Base-by-base conservation (phyloP, 176 grass and related monocot species). In the Calamus simplicifolius region DNA sequence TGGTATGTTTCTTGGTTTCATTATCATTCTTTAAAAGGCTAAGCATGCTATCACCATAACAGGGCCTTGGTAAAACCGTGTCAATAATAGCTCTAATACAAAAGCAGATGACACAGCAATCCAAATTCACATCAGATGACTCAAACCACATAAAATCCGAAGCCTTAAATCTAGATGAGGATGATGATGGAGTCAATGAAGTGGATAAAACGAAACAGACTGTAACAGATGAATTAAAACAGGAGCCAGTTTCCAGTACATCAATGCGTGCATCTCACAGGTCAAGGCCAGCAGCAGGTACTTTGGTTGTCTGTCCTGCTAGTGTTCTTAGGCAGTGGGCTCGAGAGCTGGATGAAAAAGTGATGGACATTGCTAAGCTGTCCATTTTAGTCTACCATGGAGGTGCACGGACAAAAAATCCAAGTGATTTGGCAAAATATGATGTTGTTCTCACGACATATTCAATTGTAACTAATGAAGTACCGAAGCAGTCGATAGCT, bases 11-110 rank as follows among this genome's bases (percentile, higher is more conserved):
- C 35, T 43, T 43, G 5, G 10, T 43, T 43, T 2, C 8, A 43
- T 43, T 13, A 6, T 43, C 35, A 43, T 43, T 43, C 35, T 43
- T 35, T 43, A 43, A 43, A 43, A 56, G 4, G 10, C 6, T 55
- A 54, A 28, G 1, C 18, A 6, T 68, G n/a, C 28, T 75, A 72
- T 48, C 73, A 17, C 64, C 59, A 54, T 79, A 68, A 80, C 81
- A 98, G 94, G 94, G 94, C 50, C 87, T 98, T 62, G 94, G 94
- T 27, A 98, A 98, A 79, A 98, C 94, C 12, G 81, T 98, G 51
- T 98, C 94, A 51, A 98, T 74, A 65, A 98, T 98, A 69, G 84
- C 94, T 49, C 76, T 98, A 72, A 98, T 98, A 71, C 87, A 81
- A 57, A 98, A 93, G 63, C 78, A 98, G 73, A 89, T 67, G 88